Base-by-base conservation (phyloP, 2,329 filamentous ascomycete species). In the Leptographium radiaticola region DNA sequence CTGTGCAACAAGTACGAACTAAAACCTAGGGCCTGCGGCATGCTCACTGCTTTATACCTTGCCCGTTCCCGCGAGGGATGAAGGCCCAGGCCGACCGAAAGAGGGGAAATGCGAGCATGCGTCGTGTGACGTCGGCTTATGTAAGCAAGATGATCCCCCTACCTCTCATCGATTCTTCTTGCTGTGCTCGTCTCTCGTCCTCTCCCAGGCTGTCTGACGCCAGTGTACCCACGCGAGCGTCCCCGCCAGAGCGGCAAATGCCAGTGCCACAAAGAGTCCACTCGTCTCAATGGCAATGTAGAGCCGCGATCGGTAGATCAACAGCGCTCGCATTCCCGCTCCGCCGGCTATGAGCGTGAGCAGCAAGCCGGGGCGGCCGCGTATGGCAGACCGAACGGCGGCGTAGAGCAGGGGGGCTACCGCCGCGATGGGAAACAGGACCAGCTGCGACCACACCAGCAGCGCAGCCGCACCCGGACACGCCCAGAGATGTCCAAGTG, bases 231-330 rank as follows among this genome's bases (percentile, higher is more conserved):
- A 6, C 30, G 45, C 9, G 20, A 63, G 31, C 10, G 55, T 31
- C 0, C 50, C 43, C 4, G 53, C 48, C 6, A 59, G 38, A 0
- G 44, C 25, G 6, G 53, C 2, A 4, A 62, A 56, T 15, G 57
- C 62, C 15, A 59, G 12, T 4, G 65, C 66, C 2, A 70, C 38
- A 54, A 65, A 61, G 56, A 70, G 55, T 6, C 67, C 68, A 55
- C 65, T 65, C 57, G 69, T 60, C 63, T 72, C 65, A 20, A 71
- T 58, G 46, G 65, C 61, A 7, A 73, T 62, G 55, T 67, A 71
- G 52, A 71, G 67, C 40, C 59, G 63, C 44, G 68, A 67, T 34
- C 69, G 66, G 53, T 66, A 65, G 42, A 59, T 58, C 15, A 70
- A 59, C 31, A 70, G 39, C 9, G 38, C 49, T 48, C 30, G 18